Conservation (phyloP, 805 yeast species). For the Starmerella asiatica region DNA sequence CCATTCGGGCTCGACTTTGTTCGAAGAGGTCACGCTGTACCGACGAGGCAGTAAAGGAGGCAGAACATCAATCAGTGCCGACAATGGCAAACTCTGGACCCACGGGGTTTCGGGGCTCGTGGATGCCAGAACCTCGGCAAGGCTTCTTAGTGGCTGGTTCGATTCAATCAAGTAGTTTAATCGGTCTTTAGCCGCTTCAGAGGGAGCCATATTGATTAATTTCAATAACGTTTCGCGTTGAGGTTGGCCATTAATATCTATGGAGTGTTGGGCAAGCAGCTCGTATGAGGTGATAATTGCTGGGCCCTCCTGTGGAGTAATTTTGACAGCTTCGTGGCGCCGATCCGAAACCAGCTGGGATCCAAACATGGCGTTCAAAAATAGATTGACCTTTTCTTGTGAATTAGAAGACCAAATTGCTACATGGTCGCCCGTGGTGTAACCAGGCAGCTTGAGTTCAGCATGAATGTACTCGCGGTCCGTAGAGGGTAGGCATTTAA, state of each 20-base stretch:
- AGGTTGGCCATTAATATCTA: constrained; percentile 69
- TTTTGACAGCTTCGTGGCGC: constrained; percentile 32
- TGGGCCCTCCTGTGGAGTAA: neutral
- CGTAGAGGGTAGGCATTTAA: constrained; percentile 1
- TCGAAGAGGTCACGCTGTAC: constrained; percentile 73
- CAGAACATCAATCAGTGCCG: constrained; percentile 49
- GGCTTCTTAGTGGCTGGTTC: constrained; percentile 23
- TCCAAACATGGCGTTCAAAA: constrained; percentile 42
- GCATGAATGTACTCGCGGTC: constrained; percentile 39
- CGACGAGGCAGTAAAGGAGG: constrained; percentile 67
- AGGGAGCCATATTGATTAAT: constrained; percentile 61
- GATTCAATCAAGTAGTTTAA: neutral
- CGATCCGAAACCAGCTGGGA: constrained; percentile 26
- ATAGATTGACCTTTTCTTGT: constrained; percentile 41
- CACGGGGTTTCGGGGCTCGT: constrained; percentile 49
- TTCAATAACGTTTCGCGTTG: constrained; percentile 58
- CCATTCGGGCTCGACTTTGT: constrained; percentile 48
- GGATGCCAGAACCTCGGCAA: constrained; percentile 50
- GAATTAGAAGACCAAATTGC: constrained; percentile 80
- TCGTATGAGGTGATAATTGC: constrained; percentile 46
- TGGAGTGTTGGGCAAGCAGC: constrained; percentile 54
- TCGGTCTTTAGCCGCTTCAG: constrained; percentile 30
- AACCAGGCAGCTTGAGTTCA: constrained; percentile 46
- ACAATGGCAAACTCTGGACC: constrained; percentile 52
- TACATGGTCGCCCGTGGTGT: constrained; percentile 75